Base-by-base conservation (phyloP, 176 grass and related monocot genomes). In the Areca catechu region DNA sequence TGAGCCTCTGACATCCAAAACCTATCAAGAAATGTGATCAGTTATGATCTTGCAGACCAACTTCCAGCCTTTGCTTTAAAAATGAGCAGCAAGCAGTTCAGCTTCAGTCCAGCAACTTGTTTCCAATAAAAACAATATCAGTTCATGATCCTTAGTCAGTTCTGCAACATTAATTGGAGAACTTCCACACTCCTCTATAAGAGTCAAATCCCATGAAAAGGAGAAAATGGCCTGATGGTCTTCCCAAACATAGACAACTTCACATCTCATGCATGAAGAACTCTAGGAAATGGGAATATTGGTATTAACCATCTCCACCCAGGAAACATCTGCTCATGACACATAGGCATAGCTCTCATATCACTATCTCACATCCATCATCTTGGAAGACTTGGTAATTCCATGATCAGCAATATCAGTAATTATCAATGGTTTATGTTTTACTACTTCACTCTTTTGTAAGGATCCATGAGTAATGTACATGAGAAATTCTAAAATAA, bases 401-500 rank as follows among this genome's bases (percentile, higher is more conserved):
- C 17, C 53, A 66, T 67, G 28, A 57, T 76, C 58, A 61, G 17
- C 56, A 49, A 71, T 50, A 20, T 23, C 69, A 47, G 50, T 50
- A 5, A 73, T 48, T 67, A 34, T 71, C 51, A 70, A 43, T 62
- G 68, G 63, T 57, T 4, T 71, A 29, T 61, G 76, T 15, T 75
- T 67, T 51, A 47, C 59, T 20, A 49, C 52, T 81, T 57, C 75
- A 56, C 16, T 72, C 22, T 65, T 78, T 37, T 15, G 23, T 60
- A 89, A 67, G 25, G 74, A 61, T 16, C 68, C 73, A 54, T 71
- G 76, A 60, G 78, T 78, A 48, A 89, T 77, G 50, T 69, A 30
- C 81, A 89, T 85, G 49, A 89, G 71, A 65, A 69, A 85, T 66
- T 89, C 86, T 1, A 89, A 75, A 89, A 85, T 27, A 78, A 37